Evolutionary conservation across 257 asterid genomes (phyloP).

Genomic region (Anisodus tanguticus): DNA sequence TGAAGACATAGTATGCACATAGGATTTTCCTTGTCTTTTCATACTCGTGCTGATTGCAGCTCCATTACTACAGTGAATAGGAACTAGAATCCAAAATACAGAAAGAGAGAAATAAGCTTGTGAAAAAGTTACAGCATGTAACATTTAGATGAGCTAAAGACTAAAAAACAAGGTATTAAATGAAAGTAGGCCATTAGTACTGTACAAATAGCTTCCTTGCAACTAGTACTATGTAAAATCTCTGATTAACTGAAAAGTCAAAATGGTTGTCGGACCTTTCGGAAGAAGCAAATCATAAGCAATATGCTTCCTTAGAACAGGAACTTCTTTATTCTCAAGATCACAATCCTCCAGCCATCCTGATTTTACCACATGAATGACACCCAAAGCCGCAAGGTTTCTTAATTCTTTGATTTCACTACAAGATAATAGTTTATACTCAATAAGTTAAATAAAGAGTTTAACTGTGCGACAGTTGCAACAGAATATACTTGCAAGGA

Average conservation of each 20-base stretch:
- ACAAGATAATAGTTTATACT: conserved; percentile 42
- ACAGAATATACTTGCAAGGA: conserved; percentile 20
- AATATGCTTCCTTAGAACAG: conserved; percentile 76
- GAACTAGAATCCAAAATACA: conserved; percentile 49
- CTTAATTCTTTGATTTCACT: conserved; percentile 86
- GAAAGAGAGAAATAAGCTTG: conserved; percentile 15
- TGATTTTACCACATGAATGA: conserved; percentile 69
- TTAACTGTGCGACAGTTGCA: neutral
- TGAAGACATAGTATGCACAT: conserved; percentile 42
- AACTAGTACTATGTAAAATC: neutral
- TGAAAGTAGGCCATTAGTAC: neutral
- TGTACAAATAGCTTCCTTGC: neutral
- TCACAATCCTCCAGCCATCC: conserved; percentile 92
- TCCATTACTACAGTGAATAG: conserved; percentile 47
- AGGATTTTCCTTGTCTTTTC: conserved; percentile 54
- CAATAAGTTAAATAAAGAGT: neutral
- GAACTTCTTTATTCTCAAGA: conserved; percentile 70
- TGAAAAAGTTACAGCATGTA: conserved; percentile 17
- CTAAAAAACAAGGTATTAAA: neutral
- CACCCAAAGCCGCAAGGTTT: conserved; percentile 79
- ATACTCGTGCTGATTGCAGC: conserved; percentile 41
- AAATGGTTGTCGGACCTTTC: conserved; percentile 57
- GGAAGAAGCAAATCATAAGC: conserved; percentile 90
- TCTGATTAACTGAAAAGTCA: neutral
- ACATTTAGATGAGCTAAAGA: neutral